A percentile compares a stretch with the other conserved stretches of the same genome.
These are phyloP conservation scores for Phialophora chinensis DNA, from an alignment of 2,329 filamentous ascomycete genomes.

Conservation along the genomic window DNA sequence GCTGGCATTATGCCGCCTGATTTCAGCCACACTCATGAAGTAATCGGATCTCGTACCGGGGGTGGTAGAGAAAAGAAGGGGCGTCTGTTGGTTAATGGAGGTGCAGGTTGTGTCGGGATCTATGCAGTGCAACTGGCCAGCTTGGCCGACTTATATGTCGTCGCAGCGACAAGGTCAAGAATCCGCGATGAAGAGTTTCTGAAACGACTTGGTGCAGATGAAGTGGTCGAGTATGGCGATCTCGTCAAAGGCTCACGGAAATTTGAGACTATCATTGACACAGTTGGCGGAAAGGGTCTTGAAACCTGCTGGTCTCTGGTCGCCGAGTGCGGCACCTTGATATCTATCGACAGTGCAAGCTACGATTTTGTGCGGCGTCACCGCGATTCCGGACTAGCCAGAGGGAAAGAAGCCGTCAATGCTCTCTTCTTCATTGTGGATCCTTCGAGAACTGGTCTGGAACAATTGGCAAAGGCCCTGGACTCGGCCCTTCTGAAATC, in stretches of 20 bases:
- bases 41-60: background rate
- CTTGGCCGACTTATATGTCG: conserved; percentile 42
- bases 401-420: conserved; percentile 30
- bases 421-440: conserved; percentile 41
- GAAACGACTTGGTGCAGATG: conserved; percentile 46
- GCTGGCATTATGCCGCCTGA: conserved; percentile 33
- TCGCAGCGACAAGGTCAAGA: conserved; percentile 47
- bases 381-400: conserved; percentile 27
- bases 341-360: conserved; percentile 43
- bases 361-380: conserved; percentile 42
- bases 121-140: conserved; percentile 49
- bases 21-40: conserved; percentile 4
- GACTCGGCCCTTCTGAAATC: conserved; percentile 30
- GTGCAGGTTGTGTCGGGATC: conserved; percentile 48
- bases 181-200: conserved; percentile 46
- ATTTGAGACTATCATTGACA: conserved; percentile 43
- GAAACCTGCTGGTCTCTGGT: conserved; percentile 39
- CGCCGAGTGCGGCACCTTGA: conserved; percentile 32
- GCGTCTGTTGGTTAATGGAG: conserved; percentile 47
- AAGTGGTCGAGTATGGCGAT: conserved; percentile 47
- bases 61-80: background rate
- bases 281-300: conserved; percentile 40
- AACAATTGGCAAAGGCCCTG: conserved; percentile 28
- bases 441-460: conserved; percentile 28
- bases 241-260: conserved; percentile 14